Base-by-base conservation (phyloP, 306 rosid species). In the Macrotyloma uniflorum region DNA sequence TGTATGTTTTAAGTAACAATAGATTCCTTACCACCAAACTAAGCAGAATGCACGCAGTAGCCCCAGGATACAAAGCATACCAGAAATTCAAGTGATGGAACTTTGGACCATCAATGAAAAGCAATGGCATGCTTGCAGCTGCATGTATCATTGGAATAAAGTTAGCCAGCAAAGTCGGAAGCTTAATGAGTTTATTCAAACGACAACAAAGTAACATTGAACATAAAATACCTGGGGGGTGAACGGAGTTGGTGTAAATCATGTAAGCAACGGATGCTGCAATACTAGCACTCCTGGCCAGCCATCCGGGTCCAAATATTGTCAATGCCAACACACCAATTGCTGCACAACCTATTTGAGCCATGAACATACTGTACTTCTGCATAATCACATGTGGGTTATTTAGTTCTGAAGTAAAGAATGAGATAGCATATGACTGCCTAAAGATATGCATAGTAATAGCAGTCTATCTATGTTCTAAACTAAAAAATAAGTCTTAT, bases 321-420 rank as follows among this genome's bases (percentile, higher is more conserved):
- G 91, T 71, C 75, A 91, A 79, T 32, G 98, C 91, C 58, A 84
- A 19, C 1, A 92, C 98, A 12, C 98, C 98, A 28, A 95, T 89
- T 76, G 90, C 93, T 55, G 98, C 97, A 67, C 98, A 91, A 18
- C 98, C 98, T 68, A 92, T 91, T 81, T 95, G 98, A 28, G 98
- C 91, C 88, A 89, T 82, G 80, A 95, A 91, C 83, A 95, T 67
- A 36, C 82, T 95, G 87, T 92, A 95, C 79, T 91, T 92, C 98
- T 95, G 93, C 87, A 88, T 9, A 69, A 81, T 43, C 71, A 63
- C 51, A 28, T 43, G 16, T 3, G 62, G n/a, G 46, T 19, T 4
- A 61, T 36, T 69, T 69, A 73, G 70, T 42, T 40, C 32, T 12
- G 8, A 26, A 8, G 15, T 2, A 5, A 14, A 30, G 1, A 55